Base-by-base conservation (phyloP, 148 eudicot species). In the Cornus controversa region DNA sequence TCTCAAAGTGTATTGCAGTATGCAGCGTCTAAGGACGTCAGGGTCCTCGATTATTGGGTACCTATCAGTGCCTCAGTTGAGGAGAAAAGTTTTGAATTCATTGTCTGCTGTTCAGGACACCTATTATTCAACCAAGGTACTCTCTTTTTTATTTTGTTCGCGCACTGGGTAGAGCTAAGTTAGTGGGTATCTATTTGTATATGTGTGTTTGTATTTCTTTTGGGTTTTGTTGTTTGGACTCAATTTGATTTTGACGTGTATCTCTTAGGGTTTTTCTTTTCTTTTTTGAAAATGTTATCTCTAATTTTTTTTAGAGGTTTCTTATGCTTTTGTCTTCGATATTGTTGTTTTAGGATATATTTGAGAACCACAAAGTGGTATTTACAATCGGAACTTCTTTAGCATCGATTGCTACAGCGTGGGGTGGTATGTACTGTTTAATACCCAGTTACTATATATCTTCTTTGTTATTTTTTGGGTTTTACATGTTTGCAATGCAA, bases 351-450 rank as follows among this genome's bases (percentile, higher is more conserved):
- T 70, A 92, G 97, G 94, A 89, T 70, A 90, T 86, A 24, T 96
- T 96, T 84, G 99, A 96, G 90, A 86, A 93, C 90, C 99, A 96
- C 77, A 91, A 76, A 81, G 94, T 96, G 79, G 97, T 93, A 6
- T 91, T 96, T 77, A 96, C 99, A n/a, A 76, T 96, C 62, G 79
- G 83, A 50, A 96, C 97, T 54, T 96, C 99, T 65, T 75, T 91
- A 26, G 98, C 98, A 60, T 96, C 99, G 11, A 87, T 93, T 78
- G 91, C 80, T 71, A 91, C 94, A 45, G 99, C 98, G 23, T 96
- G 91, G 92, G 81, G 85, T 42, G 99, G 99, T 94, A 71, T 74
- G 88, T 80, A 34, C 23, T 65, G 42, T 50, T 28, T 53, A 50
- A 47, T 29, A 42, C 64, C n/a, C 14, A 75, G 26, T 28, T 29